phyloP scores from a whole-genome alignment of 2,329 filamentous ascomycete genomes.

The Fusarium zealandicum region DNA sequence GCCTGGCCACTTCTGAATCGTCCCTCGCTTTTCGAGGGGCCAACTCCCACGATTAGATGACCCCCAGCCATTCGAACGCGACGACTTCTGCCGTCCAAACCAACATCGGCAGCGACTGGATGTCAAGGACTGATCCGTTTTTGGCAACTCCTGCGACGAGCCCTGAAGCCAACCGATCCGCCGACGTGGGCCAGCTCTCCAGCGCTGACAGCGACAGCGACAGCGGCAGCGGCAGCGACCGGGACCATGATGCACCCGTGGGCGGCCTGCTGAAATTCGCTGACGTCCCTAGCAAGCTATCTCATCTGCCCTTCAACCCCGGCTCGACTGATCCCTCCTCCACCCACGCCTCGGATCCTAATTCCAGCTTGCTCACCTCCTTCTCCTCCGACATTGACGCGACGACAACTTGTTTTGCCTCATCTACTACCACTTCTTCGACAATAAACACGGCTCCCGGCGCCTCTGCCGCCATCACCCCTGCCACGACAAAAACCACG shows the following conservation, averaged over 20 bases:
- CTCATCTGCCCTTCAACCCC: constrained; percentile 41
- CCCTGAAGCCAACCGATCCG: constrained; percentile 26
- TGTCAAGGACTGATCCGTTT: constrained; percentile 22
- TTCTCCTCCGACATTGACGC: constrained; percentile 31
- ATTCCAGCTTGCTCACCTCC: constrained; percentile 37
- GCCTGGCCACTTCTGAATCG: constrained; percentile 23
- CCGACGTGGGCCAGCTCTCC: constrained; percentile 27
- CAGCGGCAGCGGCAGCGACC: constrained; percentile 31
- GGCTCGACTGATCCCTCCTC: constrained; percentile 39
- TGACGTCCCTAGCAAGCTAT: constrained; percentile 40
- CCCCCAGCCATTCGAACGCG: constrained; percentile 30
- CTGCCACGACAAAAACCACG: constrained; percentile 23
- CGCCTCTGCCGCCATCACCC: constrained; percentile 33
- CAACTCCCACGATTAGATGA: constrained; percentile 38
- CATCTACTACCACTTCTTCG: constrained; percentile 22
- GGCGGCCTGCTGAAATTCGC: constrained; percentile 41
- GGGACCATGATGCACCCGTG: constrained; percentile 39
- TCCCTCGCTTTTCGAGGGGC: constrained; percentile 30
- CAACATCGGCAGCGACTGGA: constrained; percentile 10
- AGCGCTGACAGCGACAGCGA: constrained; percentile 29
- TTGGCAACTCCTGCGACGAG: constrained; percentile 19
- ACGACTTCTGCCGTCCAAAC: constrained; percentile 37
- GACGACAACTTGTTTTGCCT: constrained; percentile 31
- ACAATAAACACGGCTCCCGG: constrained; percentile 23
- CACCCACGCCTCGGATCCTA: constrained; percentile 36